These are phyloP conservation scores for Malassezia pachydermatis DNA, from an alignment of 1,284 basidiomycete species.

Conservation along the genomic window DNA sequence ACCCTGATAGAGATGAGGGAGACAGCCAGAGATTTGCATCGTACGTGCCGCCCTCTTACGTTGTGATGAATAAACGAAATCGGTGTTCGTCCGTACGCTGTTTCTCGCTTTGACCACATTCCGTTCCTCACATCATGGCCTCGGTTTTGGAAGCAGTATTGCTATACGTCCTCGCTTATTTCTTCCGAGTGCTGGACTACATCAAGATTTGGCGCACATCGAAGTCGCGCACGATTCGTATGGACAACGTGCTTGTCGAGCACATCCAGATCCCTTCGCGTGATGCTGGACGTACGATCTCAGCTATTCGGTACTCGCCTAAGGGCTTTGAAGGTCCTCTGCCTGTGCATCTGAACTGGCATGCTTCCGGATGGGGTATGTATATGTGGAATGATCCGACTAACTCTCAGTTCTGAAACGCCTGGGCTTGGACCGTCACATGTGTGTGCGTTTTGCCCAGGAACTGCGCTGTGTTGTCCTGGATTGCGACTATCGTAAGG, in stretches of 20 bases:
- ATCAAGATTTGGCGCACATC: not conserved
- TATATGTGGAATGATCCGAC: not conserved
- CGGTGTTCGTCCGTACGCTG: too few relatives aligned
- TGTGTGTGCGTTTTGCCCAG: not conserved
- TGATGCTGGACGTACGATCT: slow-evolving; percentile 10
- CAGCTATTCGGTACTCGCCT: slow-evolving; percentile 8
- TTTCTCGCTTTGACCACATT: too few relatives aligned
- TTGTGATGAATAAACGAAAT: too few relatives aligned
- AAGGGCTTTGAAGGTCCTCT: slow-evolving; percentile 12
- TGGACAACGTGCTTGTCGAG: slow-evolving; percentile 6
- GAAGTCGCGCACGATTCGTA: not conserved
- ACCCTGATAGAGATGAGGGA: too few relatives aligned
- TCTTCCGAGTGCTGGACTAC: not conserved
- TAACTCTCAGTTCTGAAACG: slow-evolving; percentile 14
- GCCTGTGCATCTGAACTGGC: slow-evolving; percentile 24
- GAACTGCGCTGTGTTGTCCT: slow-evolving; percentile 20
- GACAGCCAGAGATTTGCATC: too few relatives aligned
- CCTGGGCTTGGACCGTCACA: slow-evolving; percentile 10
- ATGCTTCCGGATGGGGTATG: slow-evolving; percentile 22
- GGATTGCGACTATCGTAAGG: slow-evolving; percentile 40
- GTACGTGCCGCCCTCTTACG: too few relatives aligned
- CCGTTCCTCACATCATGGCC: not conserved
- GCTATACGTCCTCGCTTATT: not conserved
- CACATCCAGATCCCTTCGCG: slow-evolving; percentile 13
- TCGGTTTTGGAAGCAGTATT: not conserved